phyloP scores from a whole-genome alignment of 2,329 filamentous ascomycete species.

The Fusarium multiceps region DNA sequence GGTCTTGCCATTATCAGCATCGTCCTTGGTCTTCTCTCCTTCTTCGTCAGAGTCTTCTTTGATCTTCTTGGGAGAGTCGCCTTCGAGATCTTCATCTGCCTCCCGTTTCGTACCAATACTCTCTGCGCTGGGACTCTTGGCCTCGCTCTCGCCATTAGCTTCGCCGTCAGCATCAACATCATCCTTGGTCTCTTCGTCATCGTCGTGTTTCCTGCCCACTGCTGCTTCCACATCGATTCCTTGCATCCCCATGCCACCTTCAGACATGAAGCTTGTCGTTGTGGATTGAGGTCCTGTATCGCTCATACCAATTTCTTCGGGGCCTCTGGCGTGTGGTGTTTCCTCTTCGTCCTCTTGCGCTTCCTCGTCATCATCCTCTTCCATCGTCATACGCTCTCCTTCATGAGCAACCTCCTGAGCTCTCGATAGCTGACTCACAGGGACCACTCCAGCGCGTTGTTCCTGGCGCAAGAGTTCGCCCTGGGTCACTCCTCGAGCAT shows the following conservation, averaged over 20 bases:
- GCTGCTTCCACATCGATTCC: conserved; percentile 71
- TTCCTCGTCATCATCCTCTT: conserved; percentile 47
- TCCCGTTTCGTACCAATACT: conserved; percentile 65
- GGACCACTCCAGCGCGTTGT: conserved; percentile 83
- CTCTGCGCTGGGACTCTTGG: conserved; percentile 46
- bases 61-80: conserved; percentile 59
- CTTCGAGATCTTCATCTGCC: conserved; percentile 61
- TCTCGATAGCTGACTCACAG: conserved; percentile 69
- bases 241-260: conserved; percentile 60
- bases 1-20: conserved; percentile 8
- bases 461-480: conserved; percentile 88
- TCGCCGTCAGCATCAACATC: conserved; percentile 36
- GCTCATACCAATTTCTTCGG: conserved; percentile 83
- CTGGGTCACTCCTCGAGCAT: conserved; percentile 74
- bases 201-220: conserved; percentile 63
- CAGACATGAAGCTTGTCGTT: conserved; percentile 54
- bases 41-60: conserved; percentile 55
- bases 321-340: conserved; percentile 85
- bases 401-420: conserved; percentile 50
- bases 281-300: conserved; percentile 82
- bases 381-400: conserved; percentile 45
- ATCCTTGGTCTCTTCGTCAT: conserved; percentile 41
- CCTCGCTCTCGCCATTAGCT: conserved; percentile 46
- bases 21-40: conserved; percentile 54
- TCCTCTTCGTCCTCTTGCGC: conserved; percentile 63